Base-by-base conservation (phyloP, 1,284 basidiomycete genomes). In the Ceratobasidium sp. region DNA sequence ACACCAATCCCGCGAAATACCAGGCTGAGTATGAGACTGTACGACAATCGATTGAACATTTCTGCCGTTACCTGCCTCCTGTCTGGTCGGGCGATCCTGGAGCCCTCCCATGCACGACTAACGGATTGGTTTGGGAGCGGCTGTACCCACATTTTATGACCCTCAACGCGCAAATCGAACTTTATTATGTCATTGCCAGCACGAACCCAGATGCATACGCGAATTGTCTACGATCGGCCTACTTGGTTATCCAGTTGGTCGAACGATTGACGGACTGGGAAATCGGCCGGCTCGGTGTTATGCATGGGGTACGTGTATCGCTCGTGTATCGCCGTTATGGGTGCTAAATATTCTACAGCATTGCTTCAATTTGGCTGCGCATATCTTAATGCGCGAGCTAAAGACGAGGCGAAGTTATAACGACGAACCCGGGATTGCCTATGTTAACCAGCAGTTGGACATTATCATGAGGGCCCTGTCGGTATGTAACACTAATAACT, bases 111-210 rank as follows among this genome's bases (percentile, higher is more conserved):
- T 36, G 29, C 8, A 72, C 56, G 19, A 50, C 31, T 29, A 36
- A 33, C 8, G 69, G 69, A 24, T 47, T 72, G 6, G 31, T 72
- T 27, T 72, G 47, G 45, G 69, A 72, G 29, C 57, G 69, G 1
- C 48, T 72, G 24, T 72, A 60, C 31, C 56, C 69, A 17, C 57
- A 72, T 53, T 62, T 60, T n/a, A 62, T 62, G 14, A 53, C 53
- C 6, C 45, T 72, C 29, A 51, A 72, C 22, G 69, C 69, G 3
- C 36, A 72, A 19, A 60, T 72, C 27, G 45, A 72, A 31, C n/a
- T 72, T 14, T 72, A 60, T 24, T 48, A 72, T 24, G 57, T 72
- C 15, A 56, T 72, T 8, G 69, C 33, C n/a, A 57, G 60, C 22
- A 59, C 44, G 27, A 47, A 62, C 56, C 45, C 31, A n/a, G 19